Conservation (phyloP, 2,329 filamentous ascomycete genomes). For the Epichloe baconii region DNA sequence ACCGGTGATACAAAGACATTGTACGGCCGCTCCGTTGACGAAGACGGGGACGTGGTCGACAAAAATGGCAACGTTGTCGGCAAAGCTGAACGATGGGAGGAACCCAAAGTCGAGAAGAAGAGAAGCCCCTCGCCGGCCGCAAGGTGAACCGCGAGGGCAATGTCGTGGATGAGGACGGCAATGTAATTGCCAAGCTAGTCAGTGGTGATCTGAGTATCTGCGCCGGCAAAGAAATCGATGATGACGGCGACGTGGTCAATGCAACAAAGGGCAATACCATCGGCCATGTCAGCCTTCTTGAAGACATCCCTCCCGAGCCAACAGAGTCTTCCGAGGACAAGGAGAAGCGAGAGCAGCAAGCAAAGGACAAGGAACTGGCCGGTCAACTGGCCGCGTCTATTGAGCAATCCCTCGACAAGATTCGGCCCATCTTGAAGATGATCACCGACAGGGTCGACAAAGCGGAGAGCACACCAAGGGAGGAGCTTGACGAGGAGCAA, state of each 20-base stretch:
- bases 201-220: constrained; percentile 53
- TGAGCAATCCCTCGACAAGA: constrained; percentile 66
- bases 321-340: constrained; percentile 33
- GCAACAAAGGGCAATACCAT: constrained; percentile 52
- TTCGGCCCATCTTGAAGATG: constrained; percentile 74
- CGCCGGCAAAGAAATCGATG: constrained; percentile 55
- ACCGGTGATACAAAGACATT: constrained; percentile 61
- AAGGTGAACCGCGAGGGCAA: constrained; percentile 47
- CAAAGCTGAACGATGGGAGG: constrained; percentile 47
- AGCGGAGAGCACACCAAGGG: constrained; percentile 68
- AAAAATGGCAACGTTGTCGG: constrained; percentile 52
- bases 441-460: constrained; percentile 75
- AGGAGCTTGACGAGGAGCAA: constrained; percentile 81
- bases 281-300: constrained; percentile 54
- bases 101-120: constrained; percentile 38
- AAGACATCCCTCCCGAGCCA: constrained; percentile 40
- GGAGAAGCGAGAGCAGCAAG: constrained; percentile 40
- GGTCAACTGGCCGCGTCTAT: constrained; percentile 61
- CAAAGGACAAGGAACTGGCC: constrained; percentile 64
- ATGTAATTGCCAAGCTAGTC: constrained; percentile 52
- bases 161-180: constrained; percentile 44
- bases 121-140: constrained; percentile 32
- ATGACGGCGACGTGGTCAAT: constrained; percentile 59
- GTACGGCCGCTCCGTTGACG: constrained; percentile 61
- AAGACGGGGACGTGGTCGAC: constrained; percentile 72